Conservation (phyloP, 345 rosid species). For the Rhodamnia argentea region DNA sequence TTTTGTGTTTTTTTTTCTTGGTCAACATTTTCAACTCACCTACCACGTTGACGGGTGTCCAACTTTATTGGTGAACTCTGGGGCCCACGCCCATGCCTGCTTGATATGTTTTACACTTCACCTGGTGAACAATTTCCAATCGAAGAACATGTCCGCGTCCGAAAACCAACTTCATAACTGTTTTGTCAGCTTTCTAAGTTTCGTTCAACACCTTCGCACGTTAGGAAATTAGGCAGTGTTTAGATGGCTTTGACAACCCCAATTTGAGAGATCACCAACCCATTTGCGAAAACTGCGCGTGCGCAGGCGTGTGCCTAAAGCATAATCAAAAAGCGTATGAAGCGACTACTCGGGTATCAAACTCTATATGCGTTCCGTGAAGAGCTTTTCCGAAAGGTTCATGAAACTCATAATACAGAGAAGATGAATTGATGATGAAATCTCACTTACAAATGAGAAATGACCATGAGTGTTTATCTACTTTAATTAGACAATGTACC, state of each 20-base stretch:
- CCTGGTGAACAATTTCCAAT: neutral
- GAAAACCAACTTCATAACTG: neutral
- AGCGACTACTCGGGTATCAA: neutral
- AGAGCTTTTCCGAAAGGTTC: neutral
- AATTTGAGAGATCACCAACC: neutral
- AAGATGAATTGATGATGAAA: neutral
- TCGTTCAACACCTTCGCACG: neutral
- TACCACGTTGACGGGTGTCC: neutral
- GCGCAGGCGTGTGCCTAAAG: neutral
- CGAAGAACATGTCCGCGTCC: neutral
- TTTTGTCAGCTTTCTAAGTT: neutral
- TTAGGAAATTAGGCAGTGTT: neutral
- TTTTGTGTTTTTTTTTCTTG: neutral
- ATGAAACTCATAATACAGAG: neutral
- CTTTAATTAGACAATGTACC: neutral
- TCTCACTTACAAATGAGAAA: neutral
- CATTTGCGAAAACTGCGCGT: neutral
- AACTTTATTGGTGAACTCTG: neutral
- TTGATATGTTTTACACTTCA: neutral
- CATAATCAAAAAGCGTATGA: no score
- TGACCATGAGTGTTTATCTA: neutral
- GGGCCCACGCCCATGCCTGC: neutral
- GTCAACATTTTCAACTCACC: slow-evolving; percentile 16
- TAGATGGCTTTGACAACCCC: neutral
- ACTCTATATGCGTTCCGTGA: neutral